phyloP scores from a whole-genome alignment of 331 rosid genomes.

The Pyracantha coccinea region DNA sequence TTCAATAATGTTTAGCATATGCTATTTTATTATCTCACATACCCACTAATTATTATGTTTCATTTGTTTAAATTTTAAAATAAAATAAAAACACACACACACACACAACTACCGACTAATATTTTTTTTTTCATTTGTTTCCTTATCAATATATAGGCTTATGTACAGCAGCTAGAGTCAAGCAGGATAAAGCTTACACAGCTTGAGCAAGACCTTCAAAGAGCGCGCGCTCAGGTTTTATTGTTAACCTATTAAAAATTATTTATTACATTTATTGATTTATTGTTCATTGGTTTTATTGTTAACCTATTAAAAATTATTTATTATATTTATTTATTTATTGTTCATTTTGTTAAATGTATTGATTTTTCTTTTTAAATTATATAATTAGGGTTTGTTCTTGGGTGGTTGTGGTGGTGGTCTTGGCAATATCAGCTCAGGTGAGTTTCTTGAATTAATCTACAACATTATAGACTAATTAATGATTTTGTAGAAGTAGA shows the following conservation, averaged over 20 bases:
- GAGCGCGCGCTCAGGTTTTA: conserved; percentile 79
- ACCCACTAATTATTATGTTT: not conserved
- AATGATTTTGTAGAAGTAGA: not conserved
- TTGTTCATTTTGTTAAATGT: not conserved
- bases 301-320: too few species aligned
- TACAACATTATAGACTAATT: not conserved
- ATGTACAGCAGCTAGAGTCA: conserved; percentile 85
- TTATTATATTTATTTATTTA: too few species aligned
- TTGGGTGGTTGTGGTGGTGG: conserved; percentile 61
- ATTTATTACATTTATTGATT: not conserved
- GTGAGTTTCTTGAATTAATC: conserved; percentile 29
- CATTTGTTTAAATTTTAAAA: too few species aligned
- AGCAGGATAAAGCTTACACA: conserved; percentile 85
- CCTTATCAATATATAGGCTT: conserved; percentile 47
- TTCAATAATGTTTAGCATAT: not conserved
- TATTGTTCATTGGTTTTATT: too few species aligned
- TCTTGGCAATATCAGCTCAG: conserved; percentile 55
- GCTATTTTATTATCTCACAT: not conserved
- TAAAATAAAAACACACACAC: too few species aligned
- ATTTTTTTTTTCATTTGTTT: not conserved
- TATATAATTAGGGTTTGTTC: conserved; percentile 51
- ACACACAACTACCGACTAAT: not conserved
- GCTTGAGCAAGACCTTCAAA: conserved; percentile 88
- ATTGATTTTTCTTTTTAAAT: not conserved
- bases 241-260: not conserved